Percentiles rank a stretch among this genome's conserved stretches.
These are phyloP conservation scores for Pholiota molesta DNA, from an alignment of 768 basidiomycete genomes.

Conservation along the genomic window DNA sequence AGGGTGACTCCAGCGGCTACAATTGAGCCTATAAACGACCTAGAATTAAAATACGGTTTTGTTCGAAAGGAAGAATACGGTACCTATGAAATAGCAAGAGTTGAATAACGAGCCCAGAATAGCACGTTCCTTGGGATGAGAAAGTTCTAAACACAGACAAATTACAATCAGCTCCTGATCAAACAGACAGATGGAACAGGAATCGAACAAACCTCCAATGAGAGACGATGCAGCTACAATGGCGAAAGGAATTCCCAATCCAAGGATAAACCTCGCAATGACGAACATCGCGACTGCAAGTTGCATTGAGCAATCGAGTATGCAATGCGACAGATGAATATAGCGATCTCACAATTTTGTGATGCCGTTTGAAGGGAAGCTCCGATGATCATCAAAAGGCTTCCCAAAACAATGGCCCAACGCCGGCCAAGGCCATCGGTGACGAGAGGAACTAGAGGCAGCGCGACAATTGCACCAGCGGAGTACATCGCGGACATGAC, in stretches of 20 bases:
- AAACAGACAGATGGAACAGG: neutral
- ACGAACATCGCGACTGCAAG: constrained; percentile 60
- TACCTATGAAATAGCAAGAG: constrained; percentile 62
- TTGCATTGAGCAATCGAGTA: constrained; percentile 1
- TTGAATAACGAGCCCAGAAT: constrained; percentile 66
- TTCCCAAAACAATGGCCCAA: constrained; percentile 53
- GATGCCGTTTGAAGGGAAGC: constrained; percentile 48
- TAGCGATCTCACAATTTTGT: constrained; percentile 44
- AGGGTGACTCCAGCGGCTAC: constrained; percentile 64
- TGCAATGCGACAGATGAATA: neutral
- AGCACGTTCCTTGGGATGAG: constrained; percentile 72
- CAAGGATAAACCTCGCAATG: constrained; percentile 55
- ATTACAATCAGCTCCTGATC: constrained; percentile 1
- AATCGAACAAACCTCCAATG: constrained; percentile 45
- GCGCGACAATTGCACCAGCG: constrained; percentile 56
- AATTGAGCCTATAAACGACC: constrained; percentile 47
- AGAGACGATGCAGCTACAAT: constrained; percentile 68
- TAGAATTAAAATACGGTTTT: neutral
- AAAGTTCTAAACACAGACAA: constrained; percentile 45
- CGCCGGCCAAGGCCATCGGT: constrained; percentile 56
- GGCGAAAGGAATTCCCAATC: constrained; percentile 62
- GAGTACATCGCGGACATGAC: constrained; percentile 62
- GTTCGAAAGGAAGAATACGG: neutral
- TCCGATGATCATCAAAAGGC: constrained; percentile 51
- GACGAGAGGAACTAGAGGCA: constrained; percentile 55